Base-by-base conservation (phyloP, 1,284 basidiomycete species). In the Microbotryum lychnidis-dioicae region DNA sequence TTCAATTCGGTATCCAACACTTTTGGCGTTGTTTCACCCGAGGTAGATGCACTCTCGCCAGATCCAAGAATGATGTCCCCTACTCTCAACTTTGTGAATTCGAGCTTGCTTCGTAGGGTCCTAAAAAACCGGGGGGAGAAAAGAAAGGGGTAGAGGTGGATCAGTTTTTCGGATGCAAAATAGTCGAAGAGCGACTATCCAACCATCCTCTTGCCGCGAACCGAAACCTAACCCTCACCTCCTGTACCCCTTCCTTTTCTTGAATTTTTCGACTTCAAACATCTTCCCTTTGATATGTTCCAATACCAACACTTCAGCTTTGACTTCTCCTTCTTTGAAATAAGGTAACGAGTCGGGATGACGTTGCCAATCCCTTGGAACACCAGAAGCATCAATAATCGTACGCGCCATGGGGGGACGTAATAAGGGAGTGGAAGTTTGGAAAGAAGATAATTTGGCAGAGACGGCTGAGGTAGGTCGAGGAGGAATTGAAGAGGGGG, bases 281-380 rank as follows among this genome's bases (percentile, higher is more conserved):
- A 97, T 86, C 54, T 82, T 83, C 20, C 90, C 89, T 77, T 93
- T 96, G 45, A 94, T 97, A 75, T 98, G 92, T 77, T 98, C 94
- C 52, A 97, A 79, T 16, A 98, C 91, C 20, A 91, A 94, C 23
- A 91, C 87, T 65, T 87, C 80, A 49, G 93, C 87, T 63, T 80
- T 79, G 64, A 96, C 85, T 51, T 82, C 77, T 53, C 79, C 78
- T 20, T 80, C 71, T 2, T 84, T 80, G 45, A 66, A 52, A 52
- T 51, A 60, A 3, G 68, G 66, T 27, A 69, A 49, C 9, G 52
- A 51, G 52, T 70, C 69, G 10, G 69, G 67, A 56, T 69, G 64
- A 29, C 68, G 37, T 50, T 69, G 68, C 62, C 62, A 68, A 50
- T 69, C 68, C 48, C 54, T 46, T 2, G 68, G 66, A 18, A 64